Percentiles rank a stretch among this genome's conserved stretches.
Evolutionary conservation across 2,329 filamentous ascomycete genomes (phyloP).

Genomic region (Emmonsiellopsis sp.): DNA sequence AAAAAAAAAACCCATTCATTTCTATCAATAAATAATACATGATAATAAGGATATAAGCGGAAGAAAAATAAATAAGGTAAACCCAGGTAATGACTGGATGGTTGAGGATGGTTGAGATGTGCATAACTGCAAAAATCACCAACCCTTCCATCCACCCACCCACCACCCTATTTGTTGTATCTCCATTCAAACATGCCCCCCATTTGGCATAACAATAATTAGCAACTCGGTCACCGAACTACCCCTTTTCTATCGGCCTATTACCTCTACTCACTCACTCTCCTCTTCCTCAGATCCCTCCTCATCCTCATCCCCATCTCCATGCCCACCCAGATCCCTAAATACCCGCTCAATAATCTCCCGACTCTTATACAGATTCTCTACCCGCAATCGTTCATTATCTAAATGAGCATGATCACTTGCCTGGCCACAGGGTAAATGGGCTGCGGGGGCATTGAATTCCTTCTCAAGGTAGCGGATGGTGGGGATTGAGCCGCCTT

Average conservation of each 20-base stretch:
- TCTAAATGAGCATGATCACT: slow-evolving; percentile 90
- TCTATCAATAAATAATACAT: slow-evolving; percentile 1
- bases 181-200: no score
- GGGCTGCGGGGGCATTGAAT: slow-evolving; percentile 80
- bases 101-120: no score
- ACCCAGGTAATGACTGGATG: no score
- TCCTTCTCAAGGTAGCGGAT: slow-evolving; percentile 93
- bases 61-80: neutral
- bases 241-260: neutral
- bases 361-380: slow-evolving; percentile 82
- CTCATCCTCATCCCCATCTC: neutral
- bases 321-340: slow-evolving; percentile 43
- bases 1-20: neutral
- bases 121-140: no score
- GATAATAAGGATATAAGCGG: no score
- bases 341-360: slow-evolving; percentile 90
- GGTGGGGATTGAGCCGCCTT: slow-evolving; percentile 89
- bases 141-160: no score
- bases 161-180: no score
- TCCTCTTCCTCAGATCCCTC: neutral
- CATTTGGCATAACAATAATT: no score
- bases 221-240: neutral
- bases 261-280: neutral
- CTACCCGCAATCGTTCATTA: slow-evolving; percentile 81
- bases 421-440: slow-evolving; percentile 88